phyloP scores from a whole-genome alignment of 2,329 filamentous ascomycete species.

The Neonectria neomacrospora region DNA sequence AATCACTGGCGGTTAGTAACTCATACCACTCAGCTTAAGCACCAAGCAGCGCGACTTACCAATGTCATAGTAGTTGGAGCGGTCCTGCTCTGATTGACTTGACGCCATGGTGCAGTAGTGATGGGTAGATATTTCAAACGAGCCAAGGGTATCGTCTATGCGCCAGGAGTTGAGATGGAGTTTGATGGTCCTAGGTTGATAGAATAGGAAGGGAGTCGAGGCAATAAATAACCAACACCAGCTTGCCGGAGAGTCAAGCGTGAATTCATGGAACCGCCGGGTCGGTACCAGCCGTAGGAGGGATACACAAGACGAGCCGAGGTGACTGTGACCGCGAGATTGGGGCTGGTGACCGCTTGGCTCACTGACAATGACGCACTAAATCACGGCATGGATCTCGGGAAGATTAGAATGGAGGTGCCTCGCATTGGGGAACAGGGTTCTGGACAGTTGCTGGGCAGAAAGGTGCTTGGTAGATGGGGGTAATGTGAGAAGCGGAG shows the following conservation, averaged over 20 bases:
- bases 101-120: slow-evolving; percentile 30
- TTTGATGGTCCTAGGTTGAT: not conserved
- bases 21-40: not conserved
- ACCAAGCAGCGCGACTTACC: slow-evolving; percentile 46
- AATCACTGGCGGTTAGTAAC: slow-evolving; percentile 2
- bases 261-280: slow-evolving; percentile 12
- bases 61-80: slow-evolving; percentile 56
- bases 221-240: slow-evolving; percentile 15
- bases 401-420: slow-evolving; percentile 21
- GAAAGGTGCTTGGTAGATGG: slow-evolving; percentile 1
- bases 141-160: slow-evolving; percentile 16
- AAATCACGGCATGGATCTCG: slow-evolving; percentile 29
- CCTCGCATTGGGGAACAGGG: slow-evolving; percentile 6
- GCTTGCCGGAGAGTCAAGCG: slow-evolving; percentile 1
- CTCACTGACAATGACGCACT: slow-evolving; percentile 11
- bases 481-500: not conserved
- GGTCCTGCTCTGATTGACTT: slow-evolving; percentile 29
- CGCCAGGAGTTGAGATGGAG: not conserved
- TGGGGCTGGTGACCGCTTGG: slow-evolving; percentile 2
- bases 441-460: slow-evolving; percentile 3
- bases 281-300: slow-evolving; percentile 4
- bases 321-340: slow-evolving; percentile 8
- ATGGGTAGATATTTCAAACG: slow-evolving; percentile 12
- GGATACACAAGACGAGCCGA: slow-evolving; percentile 16
- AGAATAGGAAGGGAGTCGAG: not conserved